Evolutionary conservation across 140 eudicot genomes (phyloP).

Genomic region (Senecio squalidus): DNA sequence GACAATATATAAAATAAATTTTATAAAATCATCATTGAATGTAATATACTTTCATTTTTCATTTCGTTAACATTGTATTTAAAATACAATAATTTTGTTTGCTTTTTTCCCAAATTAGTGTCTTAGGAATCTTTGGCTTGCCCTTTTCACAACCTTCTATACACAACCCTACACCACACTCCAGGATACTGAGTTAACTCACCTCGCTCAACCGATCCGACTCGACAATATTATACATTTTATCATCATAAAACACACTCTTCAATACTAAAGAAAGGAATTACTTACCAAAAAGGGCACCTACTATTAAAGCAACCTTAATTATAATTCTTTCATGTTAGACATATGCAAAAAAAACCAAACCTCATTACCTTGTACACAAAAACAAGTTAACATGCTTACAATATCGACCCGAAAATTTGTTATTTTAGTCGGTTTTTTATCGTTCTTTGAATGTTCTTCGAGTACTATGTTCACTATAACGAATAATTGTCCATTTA

Average conservation of each 20-base stretch:
- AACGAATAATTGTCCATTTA: conserved; percentile 71
- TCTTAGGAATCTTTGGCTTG: conserved; percentile 30
- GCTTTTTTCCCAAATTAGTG: conserved; percentile 24
- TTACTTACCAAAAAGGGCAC: conserved; percentile 54
- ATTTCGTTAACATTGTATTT: too few relatives aligned
- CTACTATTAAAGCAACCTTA: conserved; percentile 36
- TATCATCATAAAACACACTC: conserved; percentile 7
- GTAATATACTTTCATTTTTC: too few relatives aligned
- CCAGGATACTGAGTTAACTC: conserved; percentile 29
- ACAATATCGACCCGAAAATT: conserved; percentile 13
- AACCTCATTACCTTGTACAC: neutral
- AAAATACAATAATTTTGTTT: conserved; percentile 10
- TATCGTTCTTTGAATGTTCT: conserved; percentile 12
- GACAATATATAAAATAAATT: too few relatives aligned
- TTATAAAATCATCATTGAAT: too few relatives aligned
- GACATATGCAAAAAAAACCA: neutral
- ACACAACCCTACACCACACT: conserved; percentile 22
- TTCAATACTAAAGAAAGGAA: conserved; percentile 53
- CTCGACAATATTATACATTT: conserved; percentile 19
- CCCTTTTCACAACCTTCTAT: conserved; percentile 30
- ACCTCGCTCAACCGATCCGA: conserved; percentile 5
- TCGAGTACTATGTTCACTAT: conserved; percentile 52
- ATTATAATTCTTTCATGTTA: neutral
- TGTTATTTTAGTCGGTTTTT: neutral
- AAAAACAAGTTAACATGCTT: conserved; percentile 30